phyloP scores from a whole-genome alignment of 2,329 filamentous ascomycete species.

The Fusarium sp. region DNA sequence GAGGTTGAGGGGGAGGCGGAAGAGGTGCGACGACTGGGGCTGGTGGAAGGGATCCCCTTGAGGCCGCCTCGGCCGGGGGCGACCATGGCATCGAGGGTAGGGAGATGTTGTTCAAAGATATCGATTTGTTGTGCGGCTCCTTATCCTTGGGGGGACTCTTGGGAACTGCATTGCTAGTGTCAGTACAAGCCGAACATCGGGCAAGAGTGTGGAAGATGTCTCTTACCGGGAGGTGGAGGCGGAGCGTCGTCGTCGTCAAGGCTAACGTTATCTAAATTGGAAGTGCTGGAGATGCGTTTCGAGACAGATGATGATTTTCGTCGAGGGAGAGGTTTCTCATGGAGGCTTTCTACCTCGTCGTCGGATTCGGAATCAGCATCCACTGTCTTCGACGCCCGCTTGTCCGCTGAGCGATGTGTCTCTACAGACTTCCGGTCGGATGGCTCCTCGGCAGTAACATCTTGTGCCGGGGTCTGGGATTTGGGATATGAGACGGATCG shows the following conservation, averaged over 20 bases:
- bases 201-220: neutral
- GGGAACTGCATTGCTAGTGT: slow-evolving; percentile 40
- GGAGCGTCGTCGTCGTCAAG: slow-evolving; percentile 67
- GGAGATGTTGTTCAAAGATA: slow-evolving; percentile 76
- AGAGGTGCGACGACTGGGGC: slow-evolving; percentile 48
- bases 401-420: slow-evolving; percentile 17
- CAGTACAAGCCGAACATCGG: slow-evolving; percentile 23
- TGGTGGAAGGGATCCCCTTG: slow-evolving; percentile 58
- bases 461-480: slow-evolving; percentile 42
- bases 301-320: slow-evolving; percentile 55
- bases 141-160: slow-evolving; percentile 48
- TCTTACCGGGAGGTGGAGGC: slow-evolving; percentile 50
- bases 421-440: slow-evolving; percentile 24
- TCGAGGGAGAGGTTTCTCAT: slow-evolving; percentile 34
- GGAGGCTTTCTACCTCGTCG: slow-evolving; percentile 26
- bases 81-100: slow-evolving; percentile 81
- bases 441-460: slow-evolving; percentile 20
- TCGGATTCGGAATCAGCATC: slow-evolving; percentile 29
- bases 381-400: slow-evolving; percentile 18
- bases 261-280: slow-evolving; percentile 71
- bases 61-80: slow-evolving; percentile 63
- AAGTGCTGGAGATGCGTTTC: slow-evolving; percentile 60
- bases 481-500: slow-evolving; percentile 54
- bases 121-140: slow-evolving; percentile 63
- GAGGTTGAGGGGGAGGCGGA: slow-evolving; percentile 44